A percentile compares a stretch with the other conserved stretches of the same genome.
phyloP scores from a whole-genome alignment of 257 asterid genomes.

The Leptodermis oblonga region DNA sequence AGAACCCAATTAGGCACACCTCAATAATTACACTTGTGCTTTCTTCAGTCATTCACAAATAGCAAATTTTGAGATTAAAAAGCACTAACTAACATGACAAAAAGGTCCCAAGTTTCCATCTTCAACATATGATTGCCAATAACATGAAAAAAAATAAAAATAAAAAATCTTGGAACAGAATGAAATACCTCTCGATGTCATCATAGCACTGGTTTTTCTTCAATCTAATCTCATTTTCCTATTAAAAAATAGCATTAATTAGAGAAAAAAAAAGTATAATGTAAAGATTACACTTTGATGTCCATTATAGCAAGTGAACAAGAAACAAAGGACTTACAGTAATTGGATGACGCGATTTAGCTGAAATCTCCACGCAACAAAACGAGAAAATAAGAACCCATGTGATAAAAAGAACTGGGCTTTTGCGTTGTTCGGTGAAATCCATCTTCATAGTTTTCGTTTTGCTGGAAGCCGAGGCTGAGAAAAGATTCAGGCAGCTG shows the following conservation, averaged over 20 bases:
- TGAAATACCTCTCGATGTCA: slow-evolving; percentile 71
- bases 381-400: slow-evolving; percentile 27
- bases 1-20: not conserved
- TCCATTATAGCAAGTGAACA: not conserved
- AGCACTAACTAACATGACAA: slow-evolving; percentile 9
- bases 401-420: not conserved
- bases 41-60: not conserved
- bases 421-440: slow-evolving; percentile 1
- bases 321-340: slow-evolving; percentile 40
- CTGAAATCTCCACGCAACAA: slow-evolving; percentile 35
- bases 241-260: slow-evolving; percentile 3
- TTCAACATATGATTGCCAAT: not conserved
- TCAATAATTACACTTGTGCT: not conserved
- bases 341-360: slow-evolving; percentile 71
- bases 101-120: not conserved
- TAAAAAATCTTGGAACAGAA: not conserved
- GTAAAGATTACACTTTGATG: not conserved
- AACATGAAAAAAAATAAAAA: not conserved
- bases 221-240: slow-evolving; percentile 67
- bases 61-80: not conserved
- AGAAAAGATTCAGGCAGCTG: not conserved
- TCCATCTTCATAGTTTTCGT: slow-evolving; percentile 11
- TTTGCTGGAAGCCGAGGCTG: not conserved
- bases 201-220: slow-evolving; percentile 75
- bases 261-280: not conserved